Base-by-base conservation (phyloP, 2,329 filamentous ascomycete genomes). In the Metarhizium album region DNA sequence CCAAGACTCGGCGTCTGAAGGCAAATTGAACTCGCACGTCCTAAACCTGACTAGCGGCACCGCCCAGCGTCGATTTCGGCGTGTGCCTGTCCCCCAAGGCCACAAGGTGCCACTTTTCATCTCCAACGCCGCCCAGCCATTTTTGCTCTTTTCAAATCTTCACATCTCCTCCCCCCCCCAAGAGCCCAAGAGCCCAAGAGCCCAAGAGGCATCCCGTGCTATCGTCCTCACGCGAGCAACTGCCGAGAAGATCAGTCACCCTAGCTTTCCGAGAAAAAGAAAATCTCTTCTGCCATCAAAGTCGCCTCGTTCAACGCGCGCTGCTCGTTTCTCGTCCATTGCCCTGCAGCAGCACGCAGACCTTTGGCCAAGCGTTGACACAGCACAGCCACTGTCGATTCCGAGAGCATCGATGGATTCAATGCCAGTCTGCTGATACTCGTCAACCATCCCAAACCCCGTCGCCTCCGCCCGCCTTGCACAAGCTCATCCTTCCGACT, bases 21-120 rank as follows among this genome's bases (percentile, higher is more conserved):
- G n/a, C n/a, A n/a, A n/a, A n/a, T n/a, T 29, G 27, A 29, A 29
- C 7, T 29, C 27, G n/a, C 27, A 29, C 7, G 37, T 40, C 37
- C 37, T 20, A 18, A 40, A 18, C 37, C 20, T 40, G 37, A 18
- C n/a, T 40, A 40, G 37, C 37, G 37, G n/a, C n/a, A n/a, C n/a
- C n/a, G n/a, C n/a, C n/a, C n/a, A n/a, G n/a, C n/a, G n/a, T n/a
- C n/a, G n/a, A n/a, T n/a, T n/a, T n/a, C n/a, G n/a, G n/a, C n/a
- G n/a, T n/a, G n/a, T n/a, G n/a, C n/a, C n/a, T n/a, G n/a, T n/a
- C n/a, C n/a, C n/a, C n/a, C n/a, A n/a, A n/a, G n/a, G n/a, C n/a
- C n/a, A 18, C n/a, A 22, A 18, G 18, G n/a, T 46, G 47, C 50
- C 47, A 49, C 50, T 52, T 49, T 48, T 35, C 35, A 29, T 16